phyloP scores from a whole-genome alignment of 75 land plant species.

The Sequoiadendron giganteum region DNA sequence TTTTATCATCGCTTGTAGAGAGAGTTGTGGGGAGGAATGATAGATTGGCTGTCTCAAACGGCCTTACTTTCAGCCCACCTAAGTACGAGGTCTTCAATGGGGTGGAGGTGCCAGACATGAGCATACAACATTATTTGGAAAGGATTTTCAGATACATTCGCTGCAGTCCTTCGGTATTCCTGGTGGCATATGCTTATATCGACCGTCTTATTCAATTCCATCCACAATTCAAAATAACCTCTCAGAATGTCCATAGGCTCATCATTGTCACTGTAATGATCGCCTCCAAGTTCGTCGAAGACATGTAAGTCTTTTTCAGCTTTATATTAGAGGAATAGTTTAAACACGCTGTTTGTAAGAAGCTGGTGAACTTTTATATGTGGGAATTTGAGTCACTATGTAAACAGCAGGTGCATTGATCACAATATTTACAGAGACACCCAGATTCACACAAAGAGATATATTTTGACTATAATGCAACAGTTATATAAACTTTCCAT shows the following conservation, averaged over 20 bases:
- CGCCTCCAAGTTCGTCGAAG: slow-evolving; percentile 74
- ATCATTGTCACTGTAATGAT: slow-evolving; percentile 73
- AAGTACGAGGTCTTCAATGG: slow-evolving; percentile 38
- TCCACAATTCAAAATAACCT: slow-evolving; percentile 35
- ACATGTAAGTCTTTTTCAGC: slow-evolving; percentile 44
- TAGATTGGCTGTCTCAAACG: slow-evolving; percentile 20
- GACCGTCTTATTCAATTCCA: slow-evolving; percentile 57
- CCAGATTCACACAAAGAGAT: no score
- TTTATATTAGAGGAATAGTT: neutral
- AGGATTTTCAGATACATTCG: slow-evolving; percentile 63
- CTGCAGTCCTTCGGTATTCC: slow-evolving; percentile 58
- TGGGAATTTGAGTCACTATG: neutral
- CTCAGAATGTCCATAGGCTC: slow-evolving; percentile 68
- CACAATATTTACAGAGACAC: no score
- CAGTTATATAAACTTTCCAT: no score
- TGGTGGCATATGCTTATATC: slow-evolving; percentile 73
- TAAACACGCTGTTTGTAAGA: no score
- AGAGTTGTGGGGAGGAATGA: slow-evolving; percentile 60
- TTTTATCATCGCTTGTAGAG: slow-evolving; percentile 68
- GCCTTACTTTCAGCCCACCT: neutral
- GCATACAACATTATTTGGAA: slow-evolving; percentile 58
- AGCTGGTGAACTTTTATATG: neutral
- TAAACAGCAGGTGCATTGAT: neutral
- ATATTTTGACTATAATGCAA: no score
- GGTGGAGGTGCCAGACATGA: slow-evolving; percentile 48